Evolutionary conservation across 441 rosid species (phyloP), one percentile per base, ranked within the genome.

Genomic region (Caryocar brasiliense): DNA sequence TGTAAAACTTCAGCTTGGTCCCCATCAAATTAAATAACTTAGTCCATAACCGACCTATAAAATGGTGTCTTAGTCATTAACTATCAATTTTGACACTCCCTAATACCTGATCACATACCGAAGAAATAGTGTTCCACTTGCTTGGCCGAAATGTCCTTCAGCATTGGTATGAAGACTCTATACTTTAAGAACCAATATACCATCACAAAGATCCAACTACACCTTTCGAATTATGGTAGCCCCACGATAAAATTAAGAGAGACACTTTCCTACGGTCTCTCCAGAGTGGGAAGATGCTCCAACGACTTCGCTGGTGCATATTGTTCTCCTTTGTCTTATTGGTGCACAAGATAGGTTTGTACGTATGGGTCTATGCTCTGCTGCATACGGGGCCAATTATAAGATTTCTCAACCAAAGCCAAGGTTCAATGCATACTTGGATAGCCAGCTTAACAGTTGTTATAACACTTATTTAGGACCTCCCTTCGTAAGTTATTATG

Each of bases 191-290:
- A 26, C 5, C 1, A 1, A 4, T 26, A 1, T 3, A 15, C 2
- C 6, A 44, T 7, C 14, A 34, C 0, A 6, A 34, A n/a, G 11
- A n/a, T 13, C 1, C 0, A n/a, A 5, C 40, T 4, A 12, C 1
- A n/a, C 6, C 4, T 23, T 1, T 27, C 4, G 1, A 9, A 15
- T 1, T 0, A 26, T 7, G 1, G 7, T 0, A 27, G 0, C 0
- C 1, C n/a, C 10, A 17, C n/a, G 10, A 7, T 26, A 1, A 44
- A 54, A 70, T 55, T 34, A 74, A 73, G 61, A 71, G 8, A 22
- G n/a, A 43, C n/a, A 1, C 18, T 45, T 0, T 36, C 11, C 11
- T 3, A 37, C 0, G 29, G 42, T 32, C 24, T 23, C 0, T 3
- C 3, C 0, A 0, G 7, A 0, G 19, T 35, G 2, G 9, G 23